Percentiles rank a stretch among this genome's conserved stretches.
These are phyloP conservation scores for Isatis lusitanica DNA, from an alignment of 441 rosid species.

Conservation along the genomic window DNA sequence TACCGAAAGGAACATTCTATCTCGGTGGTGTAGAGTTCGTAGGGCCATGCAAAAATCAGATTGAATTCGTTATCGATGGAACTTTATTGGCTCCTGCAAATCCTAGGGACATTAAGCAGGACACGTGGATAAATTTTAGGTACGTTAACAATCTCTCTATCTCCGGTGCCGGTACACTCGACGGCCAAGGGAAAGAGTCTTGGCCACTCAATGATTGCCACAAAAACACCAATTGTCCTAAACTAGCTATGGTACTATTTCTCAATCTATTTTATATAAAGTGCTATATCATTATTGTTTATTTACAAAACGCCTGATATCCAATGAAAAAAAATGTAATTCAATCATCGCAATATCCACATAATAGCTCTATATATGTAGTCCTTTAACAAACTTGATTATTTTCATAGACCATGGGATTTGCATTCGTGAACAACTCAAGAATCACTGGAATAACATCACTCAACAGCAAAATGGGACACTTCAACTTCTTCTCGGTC, in stretches of 20 bases:
- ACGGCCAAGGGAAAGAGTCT: constrained; percentile 42
- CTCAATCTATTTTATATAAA: too few species aligned
- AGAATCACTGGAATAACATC: constrained; percentile 39
- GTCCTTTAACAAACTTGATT: neutral
- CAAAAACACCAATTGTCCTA: constrained; percentile 30
- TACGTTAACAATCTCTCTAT: constrained; percentile 33
- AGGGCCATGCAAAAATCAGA: constrained; percentile 56
- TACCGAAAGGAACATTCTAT: constrained; percentile 45
- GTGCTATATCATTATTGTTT: neutral
- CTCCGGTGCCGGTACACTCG: constrained; percentile 42
- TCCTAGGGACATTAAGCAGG: neutral
- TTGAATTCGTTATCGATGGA: constrained; percentile 41
- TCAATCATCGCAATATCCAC: too few species aligned
- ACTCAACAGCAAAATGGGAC: constrained; percentile 46
- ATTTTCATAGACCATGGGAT: constrained; percentile 27
- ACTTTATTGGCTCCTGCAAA: constrained; percentile 38
- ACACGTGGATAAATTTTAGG: constrained; percentile 41
- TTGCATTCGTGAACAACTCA: constrained; percentile 42
- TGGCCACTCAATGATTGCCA: constrained; percentile 38
- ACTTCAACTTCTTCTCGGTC: constrained; percentile 36
- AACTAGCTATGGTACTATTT: constrained; percentile 17
- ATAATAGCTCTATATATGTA: too few species aligned
- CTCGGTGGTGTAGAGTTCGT: constrained; percentile 36
- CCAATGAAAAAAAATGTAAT: too few species aligned
- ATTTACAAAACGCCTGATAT: neutral